These are phyloP conservation scores for Fomitopsis serialis DNA, from an alignment of 768 basidiomycete genomes.

Conservation along the genomic window DNA sequence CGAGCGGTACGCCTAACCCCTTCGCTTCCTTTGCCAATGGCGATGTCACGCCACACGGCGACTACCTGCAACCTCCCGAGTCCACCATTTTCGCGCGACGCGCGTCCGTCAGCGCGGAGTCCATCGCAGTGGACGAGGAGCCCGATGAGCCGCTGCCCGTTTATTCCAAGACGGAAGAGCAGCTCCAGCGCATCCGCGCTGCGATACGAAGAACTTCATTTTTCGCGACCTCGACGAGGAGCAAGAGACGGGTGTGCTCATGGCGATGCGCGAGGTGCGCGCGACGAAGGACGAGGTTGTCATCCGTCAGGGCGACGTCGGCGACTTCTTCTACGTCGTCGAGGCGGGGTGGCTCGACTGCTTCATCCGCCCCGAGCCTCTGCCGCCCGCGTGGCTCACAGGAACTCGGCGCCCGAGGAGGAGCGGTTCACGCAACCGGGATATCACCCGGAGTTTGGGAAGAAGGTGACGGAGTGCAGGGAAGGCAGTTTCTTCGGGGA, in stretches of 20 bases:
- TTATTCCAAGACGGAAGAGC: slow-evolving; percentile 75
- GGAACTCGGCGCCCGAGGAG: slow-evolving; percentile 39
- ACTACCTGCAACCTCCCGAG: slow-evolving; percentile 68
- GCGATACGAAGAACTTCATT: slow-evolving; percentile 89
- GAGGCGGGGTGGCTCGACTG: slow-evolving; percentile 84
- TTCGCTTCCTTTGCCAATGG: slow-evolving; percentile 29
- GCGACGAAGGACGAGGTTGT: slow-evolving; percentile 78
- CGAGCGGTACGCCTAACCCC: slow-evolving; percentile 40
- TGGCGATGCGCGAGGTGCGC: slow-evolving; percentile 88
- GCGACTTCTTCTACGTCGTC: slow-evolving; percentile 97
- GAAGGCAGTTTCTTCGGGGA: slow-evolving; percentile 92
- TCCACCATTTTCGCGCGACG: slow-evolving; percentile 84
- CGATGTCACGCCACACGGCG: slow-evolving; percentile 35
- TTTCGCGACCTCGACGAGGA: slow-evolving; percentile 97
- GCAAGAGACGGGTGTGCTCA: slow-evolving; percentile 87
- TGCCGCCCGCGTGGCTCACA: slow-evolving; percentile 54
- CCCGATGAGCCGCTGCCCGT: slow-evolving; percentile 66
- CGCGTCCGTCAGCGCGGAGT: slow-evolving; percentile 94
- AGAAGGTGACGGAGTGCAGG: slow-evolving; percentile 78
- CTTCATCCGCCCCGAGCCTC: slow-evolving; percentile 66
- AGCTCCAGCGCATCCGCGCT: slow-evolving; percentile 80
- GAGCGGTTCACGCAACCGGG: slow-evolving; percentile 60
- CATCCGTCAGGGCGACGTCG: slow-evolving; percentile 94
- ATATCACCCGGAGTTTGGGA: slow-evolving; percentile 68
- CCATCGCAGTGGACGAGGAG: slow-evolving; percentile 76